These are phyloP conservation scores for Fusarium xylarioides DNA, from an alignment of 2,329 filamentous ascomycete genomes.

Conservation along the genomic window DNA sequence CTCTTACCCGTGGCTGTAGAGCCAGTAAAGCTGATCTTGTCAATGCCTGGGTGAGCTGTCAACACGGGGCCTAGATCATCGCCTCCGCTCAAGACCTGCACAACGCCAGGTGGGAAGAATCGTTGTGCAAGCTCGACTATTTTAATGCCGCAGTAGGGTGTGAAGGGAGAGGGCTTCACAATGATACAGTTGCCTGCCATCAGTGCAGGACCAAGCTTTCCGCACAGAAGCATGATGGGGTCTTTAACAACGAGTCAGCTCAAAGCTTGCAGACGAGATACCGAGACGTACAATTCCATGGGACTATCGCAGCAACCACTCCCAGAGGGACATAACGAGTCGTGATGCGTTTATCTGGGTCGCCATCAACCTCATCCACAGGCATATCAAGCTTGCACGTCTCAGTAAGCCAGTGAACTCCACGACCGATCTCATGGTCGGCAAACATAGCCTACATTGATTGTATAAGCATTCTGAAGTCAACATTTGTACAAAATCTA, in stretches of 20 bases:
- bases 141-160: conserved; percentile 66
- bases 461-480: accelerated
- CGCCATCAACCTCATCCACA: neutral
- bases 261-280: neutral
- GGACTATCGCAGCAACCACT: neutral
- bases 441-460: neutral
- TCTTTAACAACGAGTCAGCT: neutral
- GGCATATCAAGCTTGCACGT: neutral
- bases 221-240: conserved; percentile 1
- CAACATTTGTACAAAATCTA: accelerated
- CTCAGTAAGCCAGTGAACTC: neutral
- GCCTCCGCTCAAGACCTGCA: conserved; percentile 68
- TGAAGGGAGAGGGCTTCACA: conserved; percentile 65
- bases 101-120: conserved; percentile 68
- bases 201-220: conserved; percentile 41
- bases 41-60: conserved; percentile 64
- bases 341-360: neutral
- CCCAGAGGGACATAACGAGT: conserved; percentile 1
- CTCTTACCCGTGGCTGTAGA: conserved; percentile 69
- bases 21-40: conserved; percentile 72
- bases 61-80: conserved; percentile 67
- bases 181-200: conserved; percentile 65
- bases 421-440: neutral
- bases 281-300: neutral
- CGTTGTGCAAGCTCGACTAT: conserved; percentile 64